Percentiles rank a stretch among this genome's conserved stretches.
These are phyloP conservation scores for Boletus rex-veris DNA, from an alignment of 768 basidiomycete species.

Conservation along the genomic window DNA sequence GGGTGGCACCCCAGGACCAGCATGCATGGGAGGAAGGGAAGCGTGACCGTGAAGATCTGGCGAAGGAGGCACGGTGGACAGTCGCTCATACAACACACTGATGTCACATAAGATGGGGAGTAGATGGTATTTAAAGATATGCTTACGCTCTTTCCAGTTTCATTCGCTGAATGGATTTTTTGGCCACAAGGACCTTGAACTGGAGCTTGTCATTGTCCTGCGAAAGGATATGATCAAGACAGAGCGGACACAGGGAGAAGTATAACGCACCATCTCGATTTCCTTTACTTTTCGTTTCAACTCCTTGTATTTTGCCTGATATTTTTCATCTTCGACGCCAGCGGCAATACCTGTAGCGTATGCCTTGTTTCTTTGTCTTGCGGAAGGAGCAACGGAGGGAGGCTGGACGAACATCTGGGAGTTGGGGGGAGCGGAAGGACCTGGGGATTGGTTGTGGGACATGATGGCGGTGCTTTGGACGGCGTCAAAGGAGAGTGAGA, in stretches of 20 bases:
- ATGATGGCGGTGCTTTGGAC: constrained; percentile 47
- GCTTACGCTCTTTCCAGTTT: constrained; percentile 87
- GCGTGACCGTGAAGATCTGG: constrained; percentile 46
- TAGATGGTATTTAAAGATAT: constrained; percentile 17
- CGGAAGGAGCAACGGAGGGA: constrained; percentile 28
- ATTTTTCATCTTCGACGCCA: constrained; percentile 82
- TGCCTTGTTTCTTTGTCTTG: constrained; percentile 47
- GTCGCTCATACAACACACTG: constrained; percentile 76
- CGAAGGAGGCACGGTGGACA: constrained; percentile 58
- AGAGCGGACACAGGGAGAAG: neutral
- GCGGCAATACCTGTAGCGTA: constrained; percentile 64
- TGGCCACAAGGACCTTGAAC: constrained; percentile 75
- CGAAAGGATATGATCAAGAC: constrained; percentile 5
- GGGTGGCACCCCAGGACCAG: constrained; percentile 35
- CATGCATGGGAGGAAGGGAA: constrained; percentile 31
- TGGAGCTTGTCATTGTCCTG: constrained; percentile 90
- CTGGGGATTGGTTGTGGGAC: constrained; percentile 62
- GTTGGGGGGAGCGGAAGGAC: constrained; percentile 42
- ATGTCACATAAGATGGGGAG: constrained; percentile 26
- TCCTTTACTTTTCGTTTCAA: constrained; percentile 85
- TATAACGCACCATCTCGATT: constrained; percentile 66
- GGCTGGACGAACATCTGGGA: constrained; percentile 35
- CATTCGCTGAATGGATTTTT: constrained; percentile 81
- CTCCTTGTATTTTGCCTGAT: constrained; percentile 85
- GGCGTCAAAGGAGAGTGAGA: constrained; percentile 35